Evolutionary conservation across 106 monocot genomes (phyloP), one percentile per base, ranked within the genome.

Genomic region (Dendrobium chrysotoxum): DNA sequence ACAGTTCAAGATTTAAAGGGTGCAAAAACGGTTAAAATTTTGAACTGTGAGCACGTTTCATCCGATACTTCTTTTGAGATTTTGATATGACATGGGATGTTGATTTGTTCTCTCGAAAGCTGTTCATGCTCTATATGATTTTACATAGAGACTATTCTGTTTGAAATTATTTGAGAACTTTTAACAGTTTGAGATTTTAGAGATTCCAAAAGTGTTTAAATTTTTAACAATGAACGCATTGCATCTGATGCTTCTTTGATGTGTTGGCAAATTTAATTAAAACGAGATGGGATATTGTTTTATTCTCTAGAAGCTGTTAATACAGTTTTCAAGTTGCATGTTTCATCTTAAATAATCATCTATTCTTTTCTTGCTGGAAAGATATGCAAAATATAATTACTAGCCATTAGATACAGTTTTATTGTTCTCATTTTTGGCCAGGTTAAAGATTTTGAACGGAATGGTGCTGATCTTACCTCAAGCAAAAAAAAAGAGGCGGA

Each of bases 371-470:
- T 73, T 40, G 40, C 4, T 71, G 71, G 40, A 38, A 73, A 28
- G 8, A 20, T 73, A 35, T 40, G 35, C 40, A 40, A 73, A 73
- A 15, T 21, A 30, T 73, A 20, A 7, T 10, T 28, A 2, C 23
- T 70, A 9, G 31, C 12, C 13, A 28, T 70, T 70, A 17, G 28
- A 68, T 73, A 40, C 40, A 40, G 20, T 75, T 75, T 75, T 25
- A 16, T 17, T 26, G 23, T 76, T 46, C 47, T 28, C 6, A 4
- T 47, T 35, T 76, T 25, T 76, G 46, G 85, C 90, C 95, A 99
- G 99, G 87, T 95, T 76, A 87, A 77, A 81, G 99, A 99, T 85
- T 95, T 91, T 82, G 93, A 99, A 80, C 91, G 95, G 8, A 89
- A 87, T 91, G 99, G 99, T 75, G 86, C 79, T 61, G 86, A 81